These are phyloP conservation scores for Chaetoscypha palmicola DNA, from an alignment of 2,329 filamentous ascomycete species.

Conservation along the genomic window DNA sequence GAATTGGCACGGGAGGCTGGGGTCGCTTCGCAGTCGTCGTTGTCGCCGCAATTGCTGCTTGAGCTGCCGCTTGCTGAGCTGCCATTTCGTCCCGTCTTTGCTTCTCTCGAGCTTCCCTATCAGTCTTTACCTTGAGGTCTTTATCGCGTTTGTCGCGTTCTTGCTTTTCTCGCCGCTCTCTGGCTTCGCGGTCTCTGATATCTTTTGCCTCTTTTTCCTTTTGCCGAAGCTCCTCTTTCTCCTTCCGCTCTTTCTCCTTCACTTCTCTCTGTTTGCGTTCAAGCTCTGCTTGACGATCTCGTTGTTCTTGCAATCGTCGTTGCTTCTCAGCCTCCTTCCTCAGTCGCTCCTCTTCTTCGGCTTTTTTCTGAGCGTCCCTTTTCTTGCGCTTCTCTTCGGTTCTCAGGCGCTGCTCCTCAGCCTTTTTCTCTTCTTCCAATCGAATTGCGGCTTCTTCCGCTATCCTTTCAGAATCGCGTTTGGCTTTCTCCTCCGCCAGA, in stretches of 20 bases:
- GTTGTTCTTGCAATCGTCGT: conserved; percentile 72
- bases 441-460: conserved; percentile 74
- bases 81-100: conserved; percentile 39
- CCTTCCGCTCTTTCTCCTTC: conserved; percentile 75
- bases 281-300: conserved; percentile 75
- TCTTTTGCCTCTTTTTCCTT: conserved; percentile 73
- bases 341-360: conserved; percentile 79
- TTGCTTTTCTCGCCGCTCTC: conserved; percentile 51
- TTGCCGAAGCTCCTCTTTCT: conserved; percentile 73
- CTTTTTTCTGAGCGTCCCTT: conserved; percentile 82
- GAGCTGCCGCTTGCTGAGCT: conserved; percentile 32
- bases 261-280: conserved; percentile 78
- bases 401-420: conserved; percentile 73
- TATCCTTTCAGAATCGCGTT: conserved; percentile 80
- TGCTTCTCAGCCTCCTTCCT: conserved; percentile 81
- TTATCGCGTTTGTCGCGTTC: conserved; percentile 53
- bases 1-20: conserved; percentile 39
- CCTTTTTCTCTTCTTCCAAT: conserved; percentile 68
- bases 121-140: conserved; percentile 41
- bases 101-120: conserved; percentile 42
- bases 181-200: conserved; percentile 50
- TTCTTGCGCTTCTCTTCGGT: conserved; percentile 88
- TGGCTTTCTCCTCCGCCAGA: conserved; percentile 84
- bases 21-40: conserved; percentile 40
- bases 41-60: conserved; percentile 34